Evolutionary conservation across 2,329 filamentous ascomycete genomes (phyloP).

Genomic region (Proliferodiscus dingleyae): DNA sequence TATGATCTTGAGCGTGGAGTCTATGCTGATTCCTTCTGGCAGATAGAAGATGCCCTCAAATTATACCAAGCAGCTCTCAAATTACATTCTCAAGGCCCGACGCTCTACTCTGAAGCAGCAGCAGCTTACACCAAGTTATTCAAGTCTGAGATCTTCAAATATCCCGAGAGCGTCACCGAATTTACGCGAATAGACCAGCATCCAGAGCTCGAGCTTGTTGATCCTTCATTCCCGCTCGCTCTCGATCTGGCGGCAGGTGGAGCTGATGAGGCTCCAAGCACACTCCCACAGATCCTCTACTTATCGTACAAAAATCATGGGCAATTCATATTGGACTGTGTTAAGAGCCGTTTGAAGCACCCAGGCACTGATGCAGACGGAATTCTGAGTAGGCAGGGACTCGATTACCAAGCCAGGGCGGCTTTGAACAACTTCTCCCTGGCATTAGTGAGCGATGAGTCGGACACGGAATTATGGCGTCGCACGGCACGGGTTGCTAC

Average conservation of each 20-base stretch:
- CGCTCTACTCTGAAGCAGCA: conserved; percentile 68
- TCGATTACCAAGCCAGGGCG: conserved; percentile 30
- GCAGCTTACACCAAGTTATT: conserved; percentile 83
- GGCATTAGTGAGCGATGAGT: conserved; percentile 60
- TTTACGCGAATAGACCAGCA: conserved; percentile 66
- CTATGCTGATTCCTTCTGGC: conserved; percentile 7
- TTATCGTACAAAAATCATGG: conserved; percentile 94
- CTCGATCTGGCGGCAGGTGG: conserved; percentile 56
- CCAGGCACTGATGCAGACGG: conserved; percentile 27
- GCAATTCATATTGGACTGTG: conserved; percentile 79
- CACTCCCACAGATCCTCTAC: conserved; percentile 82
- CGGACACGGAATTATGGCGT: conserved; percentile 63
- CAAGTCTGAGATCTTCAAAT: conserved; percentile 88
- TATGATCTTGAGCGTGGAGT: not conserved
- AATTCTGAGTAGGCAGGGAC: conserved; percentile 35
- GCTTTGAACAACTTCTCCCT: conserved; percentile 53
- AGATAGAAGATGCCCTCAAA: conserved; percentile 94
- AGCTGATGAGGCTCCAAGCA: conserved; percentile 71
- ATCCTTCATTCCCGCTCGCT: conserved; percentile 44
- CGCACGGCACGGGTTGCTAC: conserved; percentile 53
- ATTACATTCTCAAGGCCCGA: conserved; percentile 80
- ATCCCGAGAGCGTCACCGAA: conserved; percentile 80
- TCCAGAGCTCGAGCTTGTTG: conserved; percentile 44
- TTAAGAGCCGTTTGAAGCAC: conserved; percentile 48
- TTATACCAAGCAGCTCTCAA: conserved; percentile 89